These are phyloP conservation scores for Pascua guehoae DNA, from an alignment of 1,284 basidiomycete genomes.

Conservation along the genomic window DNA sequence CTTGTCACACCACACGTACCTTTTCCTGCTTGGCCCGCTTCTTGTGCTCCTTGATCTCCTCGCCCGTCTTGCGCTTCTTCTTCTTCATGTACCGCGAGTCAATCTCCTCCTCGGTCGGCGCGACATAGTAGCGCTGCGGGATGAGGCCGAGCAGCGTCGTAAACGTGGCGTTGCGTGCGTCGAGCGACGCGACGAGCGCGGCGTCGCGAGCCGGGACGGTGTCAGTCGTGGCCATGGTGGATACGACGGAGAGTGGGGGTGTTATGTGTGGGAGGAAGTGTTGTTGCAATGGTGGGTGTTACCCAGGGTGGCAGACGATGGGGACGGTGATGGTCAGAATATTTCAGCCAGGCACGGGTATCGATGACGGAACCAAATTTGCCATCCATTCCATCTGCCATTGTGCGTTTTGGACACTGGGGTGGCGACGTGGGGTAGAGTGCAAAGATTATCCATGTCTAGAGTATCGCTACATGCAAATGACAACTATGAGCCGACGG, in stretches of 20 bases:
- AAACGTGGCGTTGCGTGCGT: conserved; percentile 77
- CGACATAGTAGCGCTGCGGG: conserved; percentile 80
- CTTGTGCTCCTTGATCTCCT: conserved; percentile 78
- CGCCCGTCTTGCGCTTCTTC: conserved; percentile 76
- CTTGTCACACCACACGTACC: conserved; percentile 52
- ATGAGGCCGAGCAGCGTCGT: conserved; percentile 76
- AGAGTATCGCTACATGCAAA: no score
- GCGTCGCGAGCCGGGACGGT: conserved; percentile 5
- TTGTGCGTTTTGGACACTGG: no score
- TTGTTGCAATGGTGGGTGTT: not conserved
- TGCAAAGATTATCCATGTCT: no score
- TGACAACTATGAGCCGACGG: no score
- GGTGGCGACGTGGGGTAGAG: no score
- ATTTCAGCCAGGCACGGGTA: conserved; percentile 1
- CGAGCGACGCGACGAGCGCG: conserved; percentile 57
- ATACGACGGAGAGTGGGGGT: not conserved
- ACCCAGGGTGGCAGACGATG: not conserved
- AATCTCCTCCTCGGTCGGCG: conserved; percentile 64
- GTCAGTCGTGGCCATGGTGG: conserved; percentile 8
- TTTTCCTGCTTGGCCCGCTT: conserved; percentile 77
- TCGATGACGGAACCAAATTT: not conserved
- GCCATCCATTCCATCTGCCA: not conserved
- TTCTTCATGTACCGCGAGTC: conserved; percentile 82
- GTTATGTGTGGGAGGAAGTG: not conserved
- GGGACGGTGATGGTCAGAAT: not conserved